phyloP scores from a whole-genome alignment of 2,329 filamentous ascomycete genomes.

The Colletotrichum somersetense region DNA sequence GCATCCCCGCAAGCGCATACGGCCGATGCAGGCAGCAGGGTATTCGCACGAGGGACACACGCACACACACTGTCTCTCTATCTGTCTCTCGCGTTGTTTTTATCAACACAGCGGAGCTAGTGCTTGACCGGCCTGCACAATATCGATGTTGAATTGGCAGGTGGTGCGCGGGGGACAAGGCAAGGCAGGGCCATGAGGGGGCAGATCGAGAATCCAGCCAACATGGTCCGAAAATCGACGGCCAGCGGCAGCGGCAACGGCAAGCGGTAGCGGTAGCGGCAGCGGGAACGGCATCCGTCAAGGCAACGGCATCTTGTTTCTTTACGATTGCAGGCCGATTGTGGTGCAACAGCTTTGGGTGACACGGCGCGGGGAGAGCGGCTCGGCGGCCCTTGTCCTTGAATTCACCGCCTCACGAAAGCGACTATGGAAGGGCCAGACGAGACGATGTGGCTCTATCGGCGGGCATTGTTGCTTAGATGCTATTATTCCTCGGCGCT shows the following conservation, averaged over 20 bases:
- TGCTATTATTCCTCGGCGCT: conserved; percentile 32
- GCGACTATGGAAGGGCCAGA: not conserved
- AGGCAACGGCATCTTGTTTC: not conserved
- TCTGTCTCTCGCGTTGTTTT: conserved; percentile 14
- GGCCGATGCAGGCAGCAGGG: conserved; percentile 28
- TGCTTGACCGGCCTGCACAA: not conserved
- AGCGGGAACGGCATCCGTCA: conserved; percentile 4
- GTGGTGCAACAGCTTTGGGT: conserved; percentile 25
- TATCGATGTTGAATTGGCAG: not conserved
- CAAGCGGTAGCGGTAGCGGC: not conserved
- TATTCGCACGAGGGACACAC: not conserved
- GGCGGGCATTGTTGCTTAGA: conserved; percentile 28
- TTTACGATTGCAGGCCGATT: conserved; percentile 3
- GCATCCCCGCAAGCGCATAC: conserved; percentile 31
- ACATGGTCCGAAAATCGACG: conserved; percentile 10
- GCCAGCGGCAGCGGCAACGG: conserved; percentile 10
- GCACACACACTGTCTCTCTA: no score
- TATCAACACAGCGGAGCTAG: conserved; percentile 5
- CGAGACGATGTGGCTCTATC: conserved; percentile 29
- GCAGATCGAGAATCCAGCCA: conserved; percentile 12
- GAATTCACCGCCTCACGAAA: conserved; percentile 39
- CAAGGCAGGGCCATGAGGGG: conserved; percentile 2
- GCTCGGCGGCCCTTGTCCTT: conserved; percentile 25
- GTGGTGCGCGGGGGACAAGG: conserved; percentile 15
- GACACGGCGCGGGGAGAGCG: conserved; percentile 22